A percentile compares a stretch with the other conserved stretches of the same genome.
Conservation (phyloP, 2,329 filamentous ascomycete genomes). For the Diaporthe ampelina region DNA sequence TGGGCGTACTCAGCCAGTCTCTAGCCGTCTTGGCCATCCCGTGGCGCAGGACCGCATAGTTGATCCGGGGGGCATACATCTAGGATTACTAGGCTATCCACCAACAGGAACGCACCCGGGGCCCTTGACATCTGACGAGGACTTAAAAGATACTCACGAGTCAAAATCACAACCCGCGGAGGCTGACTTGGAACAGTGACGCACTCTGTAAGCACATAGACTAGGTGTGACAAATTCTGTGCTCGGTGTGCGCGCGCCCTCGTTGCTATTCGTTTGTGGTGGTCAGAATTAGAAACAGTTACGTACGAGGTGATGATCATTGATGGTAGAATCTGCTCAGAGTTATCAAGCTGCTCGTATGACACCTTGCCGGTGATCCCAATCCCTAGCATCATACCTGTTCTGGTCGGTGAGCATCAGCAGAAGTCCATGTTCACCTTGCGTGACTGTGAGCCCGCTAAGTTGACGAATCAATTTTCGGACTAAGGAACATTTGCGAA, state of each 20-base stretch:
- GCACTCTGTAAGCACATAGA: background rate
- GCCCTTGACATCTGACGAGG: background rate
- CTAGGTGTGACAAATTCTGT: background rate
- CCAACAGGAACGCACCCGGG: slow-evolving; percentile 4
- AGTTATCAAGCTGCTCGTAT: background rate
- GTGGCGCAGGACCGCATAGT: background rate
- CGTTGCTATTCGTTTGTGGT: background rate
- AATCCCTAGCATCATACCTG: background rate
- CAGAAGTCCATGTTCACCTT: background rate
- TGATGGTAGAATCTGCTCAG: background rate
- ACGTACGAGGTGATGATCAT: background rate
- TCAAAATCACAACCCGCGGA: background rate
- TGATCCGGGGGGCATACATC: too few species aligned
- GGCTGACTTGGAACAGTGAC: background rate
- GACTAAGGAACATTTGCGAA: background rate
- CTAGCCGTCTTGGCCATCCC: background rate
- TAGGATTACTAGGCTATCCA: background rate
- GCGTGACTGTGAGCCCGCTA: background rate
- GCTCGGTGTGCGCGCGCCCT: background rate
- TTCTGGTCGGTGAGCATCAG: slow-evolving; percentile 12
- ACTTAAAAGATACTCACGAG: background rate
- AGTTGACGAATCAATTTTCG: too few species aligned
- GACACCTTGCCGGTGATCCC: background rate
- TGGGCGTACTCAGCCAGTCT: background rate
- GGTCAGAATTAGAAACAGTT: background rate